Conservation (phyloP, 805 yeast genomes). For the Kockiozyma suomiensis region DNA sequence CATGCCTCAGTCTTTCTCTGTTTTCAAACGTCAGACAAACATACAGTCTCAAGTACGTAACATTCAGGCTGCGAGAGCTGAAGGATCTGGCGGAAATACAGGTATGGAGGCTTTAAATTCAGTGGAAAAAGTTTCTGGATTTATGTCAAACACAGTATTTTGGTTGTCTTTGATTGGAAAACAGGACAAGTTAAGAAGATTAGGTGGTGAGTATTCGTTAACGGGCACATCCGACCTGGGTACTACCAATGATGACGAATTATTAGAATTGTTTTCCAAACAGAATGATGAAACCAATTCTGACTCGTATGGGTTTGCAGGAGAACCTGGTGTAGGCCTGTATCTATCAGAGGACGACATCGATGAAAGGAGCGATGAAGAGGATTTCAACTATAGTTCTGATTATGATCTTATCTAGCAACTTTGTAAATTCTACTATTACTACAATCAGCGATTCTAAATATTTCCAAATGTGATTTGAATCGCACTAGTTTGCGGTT, state of each 20-base stretch:
- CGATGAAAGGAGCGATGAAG: slow-evolving; percentile 30
- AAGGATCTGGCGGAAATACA: background rate
- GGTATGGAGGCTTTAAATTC: background rate
- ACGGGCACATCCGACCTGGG: slow-evolving; percentile 4
- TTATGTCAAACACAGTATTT: slow-evolving; percentile 17
- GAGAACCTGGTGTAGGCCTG: background rate
- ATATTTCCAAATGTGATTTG: no score
- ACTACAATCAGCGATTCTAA: no score
- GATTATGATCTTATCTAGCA: background rate
- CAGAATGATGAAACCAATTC: background rate
- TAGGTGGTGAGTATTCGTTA: slow-evolving; percentile 26
- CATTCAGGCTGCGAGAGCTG: background rate
- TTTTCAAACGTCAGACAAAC: slow-evolving; percentile 9
- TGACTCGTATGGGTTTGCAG: background rate
- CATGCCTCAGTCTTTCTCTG: slow-evolving; percentile 16
- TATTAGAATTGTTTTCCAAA: background rate
- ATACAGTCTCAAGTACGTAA: background rate
- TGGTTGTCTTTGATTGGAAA: slow-evolving; percentile 18
- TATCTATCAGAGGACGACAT: slow-evolving; percentile 36
- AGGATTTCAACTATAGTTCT: background rate
- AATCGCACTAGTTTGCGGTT: no score
- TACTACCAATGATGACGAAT: background rate
- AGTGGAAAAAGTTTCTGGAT: slow-evolving; percentile 7
- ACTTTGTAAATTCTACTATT: no score
- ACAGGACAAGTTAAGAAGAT: slow-evolving; percentile 11